These are phyloP conservation scores for Coniella vitis DNA, from an alignment of 2,329 filamentous ascomycete genomes.

Conservation along the genomic window DNA sequence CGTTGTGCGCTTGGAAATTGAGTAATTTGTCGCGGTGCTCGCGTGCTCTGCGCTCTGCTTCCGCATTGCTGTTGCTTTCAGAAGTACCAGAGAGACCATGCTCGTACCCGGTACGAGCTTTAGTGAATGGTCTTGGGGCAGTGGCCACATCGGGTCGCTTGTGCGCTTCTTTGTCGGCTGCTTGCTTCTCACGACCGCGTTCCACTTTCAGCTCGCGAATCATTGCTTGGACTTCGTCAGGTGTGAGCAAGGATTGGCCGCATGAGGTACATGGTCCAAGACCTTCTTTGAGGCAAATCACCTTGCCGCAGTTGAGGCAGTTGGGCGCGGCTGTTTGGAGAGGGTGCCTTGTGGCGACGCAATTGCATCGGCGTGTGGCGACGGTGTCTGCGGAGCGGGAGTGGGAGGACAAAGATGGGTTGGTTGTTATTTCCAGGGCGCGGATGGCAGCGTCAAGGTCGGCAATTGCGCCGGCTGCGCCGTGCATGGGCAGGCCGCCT, in stretches of 20 bases:
- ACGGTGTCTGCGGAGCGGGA: conserved; percentile 36
- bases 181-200: conserved; percentile 80
- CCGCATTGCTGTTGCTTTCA: conserved; percentile 28
- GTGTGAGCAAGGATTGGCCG: conserved; percentile 62
- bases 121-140: conserved; percentile 53
- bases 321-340: conserved; percentile 89
- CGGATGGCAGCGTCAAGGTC: conserved; percentile 78
- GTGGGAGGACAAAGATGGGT: conserved; percentile 53
- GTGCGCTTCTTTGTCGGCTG: conserved; percentile 66
- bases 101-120: conserved; percentile 32
- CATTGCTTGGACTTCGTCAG: conserved; percentile 75
- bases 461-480: conserved; percentile 65
- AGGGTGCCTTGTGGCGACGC: conserved; percentile 81
- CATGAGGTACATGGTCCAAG: conserved; percentile 93
- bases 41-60: conserved; percentile 61
- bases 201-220: conserved; percentile 77
- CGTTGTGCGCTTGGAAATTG: conserved; percentile 79
- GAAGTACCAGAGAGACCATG: too few relatives aligned
- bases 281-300: conserved; percentile 90
- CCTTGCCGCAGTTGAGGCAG: conserved; percentile 86
- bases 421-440: conserved; percentile 83
- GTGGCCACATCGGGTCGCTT: conserved; percentile 58
- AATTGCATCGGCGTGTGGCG: conserved; percentile 67
- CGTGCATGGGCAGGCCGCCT: conserved; percentile 76
- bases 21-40: conserved; percentile 77